A percentile compares a stretch with the other conserved stretches of the same genome.
These are phyloP conservation scores for Apiotrichum domesticum DNA, from an alignment of 1,284 basidiomycete genomes.

Conservation along the genomic window DNA sequence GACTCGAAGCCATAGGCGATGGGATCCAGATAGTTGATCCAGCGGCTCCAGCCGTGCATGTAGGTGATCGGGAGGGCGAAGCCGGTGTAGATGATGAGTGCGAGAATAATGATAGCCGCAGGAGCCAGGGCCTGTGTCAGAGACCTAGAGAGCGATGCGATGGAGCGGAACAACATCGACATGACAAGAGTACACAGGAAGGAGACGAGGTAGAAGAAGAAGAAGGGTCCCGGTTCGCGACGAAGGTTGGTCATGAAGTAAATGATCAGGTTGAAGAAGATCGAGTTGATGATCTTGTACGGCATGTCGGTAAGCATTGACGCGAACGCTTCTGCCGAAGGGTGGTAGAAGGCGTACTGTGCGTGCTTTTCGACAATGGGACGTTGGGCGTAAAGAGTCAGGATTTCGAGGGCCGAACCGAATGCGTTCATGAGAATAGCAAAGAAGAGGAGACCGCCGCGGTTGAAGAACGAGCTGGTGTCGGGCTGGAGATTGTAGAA, in stretches of 20 bases:
- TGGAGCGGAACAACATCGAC: conserved; percentile 52
- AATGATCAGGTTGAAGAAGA: conserved; percentile 44
- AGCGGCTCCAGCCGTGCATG: conserved; percentile 49
- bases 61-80: conserved; percentile 46
- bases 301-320: conserved; percentile 51
- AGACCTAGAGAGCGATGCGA: conserved; percentile 47
- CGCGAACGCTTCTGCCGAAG: conserved; percentile 49
- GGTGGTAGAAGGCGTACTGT: conserved; percentile 49
- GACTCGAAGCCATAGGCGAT: conserved; percentile 48
- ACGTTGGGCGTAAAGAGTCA: conserved; percentile 50
- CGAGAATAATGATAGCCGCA: conserved; percentile 48
- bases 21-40: conserved; percentile 52
- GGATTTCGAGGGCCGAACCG: conserved; percentile 35
- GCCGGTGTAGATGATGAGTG: conserved; percentile 51
- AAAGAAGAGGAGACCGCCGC: conserved; percentile 49
- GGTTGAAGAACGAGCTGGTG: conserved; percentile 36
- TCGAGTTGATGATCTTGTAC: conserved; percentile 46
- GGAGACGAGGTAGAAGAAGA: conserved; percentile 45
- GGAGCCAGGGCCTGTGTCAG: conserved; percentile 48
- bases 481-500: conserved; percentile 45
- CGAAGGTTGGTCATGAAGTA: conserved; percentile 50
- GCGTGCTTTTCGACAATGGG: conserved; percentile 49
- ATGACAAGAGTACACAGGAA: conserved; percentile 48
- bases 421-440: conserved; percentile 47
- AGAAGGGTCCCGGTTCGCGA: conserved; percentile 42